These are phyloP conservation scores for Tricholoma bakamatsutake DNA, from an alignment of 768 basidiomycete species.

Conservation along the genomic window DNA sequence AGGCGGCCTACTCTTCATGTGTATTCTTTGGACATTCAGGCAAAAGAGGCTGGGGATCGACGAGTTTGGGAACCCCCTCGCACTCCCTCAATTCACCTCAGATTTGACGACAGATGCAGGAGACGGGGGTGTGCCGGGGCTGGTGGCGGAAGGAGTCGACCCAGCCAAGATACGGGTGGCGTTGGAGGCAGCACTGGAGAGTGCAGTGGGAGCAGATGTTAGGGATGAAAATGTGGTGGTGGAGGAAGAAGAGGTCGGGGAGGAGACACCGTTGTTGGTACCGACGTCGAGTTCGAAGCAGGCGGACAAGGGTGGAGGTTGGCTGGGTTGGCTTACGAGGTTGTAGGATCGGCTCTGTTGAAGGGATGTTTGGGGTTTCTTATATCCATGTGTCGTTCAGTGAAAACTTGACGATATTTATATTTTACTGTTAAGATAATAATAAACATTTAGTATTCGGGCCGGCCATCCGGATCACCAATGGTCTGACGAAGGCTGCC, in stretches of 20 bases:
- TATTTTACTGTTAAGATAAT: too few relatives aligned
- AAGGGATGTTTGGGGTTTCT: background rate
- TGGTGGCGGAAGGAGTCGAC: constrained; percentile 20
- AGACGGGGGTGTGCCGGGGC: constrained; percentile 17
- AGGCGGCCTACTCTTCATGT: constrained; percentile 75
- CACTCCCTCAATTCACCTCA: background rate
- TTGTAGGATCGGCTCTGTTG: background rate
- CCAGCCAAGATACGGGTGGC: constrained; percentile 16
- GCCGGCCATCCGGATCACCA: too few relatives aligned
- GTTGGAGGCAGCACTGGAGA: constrained; percentile 18
- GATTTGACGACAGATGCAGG: background rate
- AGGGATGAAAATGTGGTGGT: constrained; percentile 4
- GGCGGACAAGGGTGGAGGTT: background rate
- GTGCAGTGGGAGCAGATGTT: constrained; percentile 19
- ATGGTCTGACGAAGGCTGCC: background rate
- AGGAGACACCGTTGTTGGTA: constrained; percentile 18
- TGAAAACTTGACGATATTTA: too few relatives aligned
- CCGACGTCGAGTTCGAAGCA: background rate
- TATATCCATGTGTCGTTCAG: background rate
- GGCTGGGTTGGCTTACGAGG: background rate
- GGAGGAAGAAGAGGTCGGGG: constrained; percentile 4
- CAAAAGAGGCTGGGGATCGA: constrained; percentile 74
- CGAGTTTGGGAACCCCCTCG: constrained; percentile 71
- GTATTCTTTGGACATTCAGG: constrained; percentile 76
- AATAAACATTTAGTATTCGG: too few relatives aligned